phyloP scores from a whole-genome alignment of 2,329 filamentous ascomycete genomes.

The Pyrenophora graminea region DNA sequence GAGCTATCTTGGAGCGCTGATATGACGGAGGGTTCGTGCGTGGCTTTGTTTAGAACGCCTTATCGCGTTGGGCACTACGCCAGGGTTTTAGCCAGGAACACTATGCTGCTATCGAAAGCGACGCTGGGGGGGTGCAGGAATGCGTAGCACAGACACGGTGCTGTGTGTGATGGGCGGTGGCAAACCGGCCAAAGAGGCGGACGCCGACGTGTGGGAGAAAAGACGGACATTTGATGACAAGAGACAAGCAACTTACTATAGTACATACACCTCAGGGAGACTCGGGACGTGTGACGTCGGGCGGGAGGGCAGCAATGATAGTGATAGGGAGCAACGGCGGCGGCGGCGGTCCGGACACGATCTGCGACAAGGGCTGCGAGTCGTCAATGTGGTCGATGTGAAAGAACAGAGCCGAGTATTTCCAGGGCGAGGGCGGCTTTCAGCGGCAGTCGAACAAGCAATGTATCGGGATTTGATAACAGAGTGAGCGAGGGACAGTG shows the following conservation, averaged over 20 bases:
- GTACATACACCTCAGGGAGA: slow-evolving; percentile 5
- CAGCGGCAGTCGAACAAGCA: slow-evolving; percentile 27
- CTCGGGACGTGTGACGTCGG: slow-evolving; percentile 26
- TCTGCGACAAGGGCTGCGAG: slow-evolving; percentile 14
- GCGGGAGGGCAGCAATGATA: slow-evolving; percentile 13
- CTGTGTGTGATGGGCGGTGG: too few relatives aligned
- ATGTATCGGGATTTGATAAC: slow-evolving; percentile 20
- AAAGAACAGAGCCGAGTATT: slow-evolving; percentile 38
- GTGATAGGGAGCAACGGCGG: slow-evolving; percentile 13
- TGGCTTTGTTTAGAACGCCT: slow-evolving; percentile 45
- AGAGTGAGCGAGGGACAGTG: slow-evolving; percentile 15
- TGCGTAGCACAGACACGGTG: background rate
- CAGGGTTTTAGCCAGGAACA: slow-evolving; percentile 44
- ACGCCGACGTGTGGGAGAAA: background rate
- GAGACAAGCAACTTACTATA: slow-evolving; percentile 25
- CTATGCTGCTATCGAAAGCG: slow-evolving; percentile 5
- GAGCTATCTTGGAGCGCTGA: slow-evolving; percentile 34
- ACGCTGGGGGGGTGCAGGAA: background rate
- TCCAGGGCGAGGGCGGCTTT: slow-evolving; percentile 36
- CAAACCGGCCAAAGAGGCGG: too few relatives aligned
- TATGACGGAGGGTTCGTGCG: slow-evolving; percentile 42
- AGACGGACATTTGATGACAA: background rate
- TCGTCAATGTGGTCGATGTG: background rate
- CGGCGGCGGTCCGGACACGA: slow-evolving; percentile 17
- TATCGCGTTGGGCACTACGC: slow-evolving; percentile 40